Evolutionary conservation across 768 basidiomycete species (phyloP).

Genomic region (Polyporus arcularius): DNA sequence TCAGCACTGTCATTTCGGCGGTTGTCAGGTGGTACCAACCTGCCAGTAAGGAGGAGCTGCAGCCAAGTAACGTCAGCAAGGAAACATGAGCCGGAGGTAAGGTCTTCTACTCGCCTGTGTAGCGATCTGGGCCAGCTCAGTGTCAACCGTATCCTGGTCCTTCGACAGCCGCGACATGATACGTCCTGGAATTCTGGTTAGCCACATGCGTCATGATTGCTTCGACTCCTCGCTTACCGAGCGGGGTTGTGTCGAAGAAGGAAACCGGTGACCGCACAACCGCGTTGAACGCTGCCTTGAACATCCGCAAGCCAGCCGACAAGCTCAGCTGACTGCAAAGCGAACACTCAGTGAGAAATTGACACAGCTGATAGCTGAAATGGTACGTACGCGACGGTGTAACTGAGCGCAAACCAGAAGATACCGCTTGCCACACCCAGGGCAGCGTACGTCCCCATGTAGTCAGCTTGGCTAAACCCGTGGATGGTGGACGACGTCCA

Average conservation of each 20-base stretch:
- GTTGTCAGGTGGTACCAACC: slow-evolving; percentile 3
- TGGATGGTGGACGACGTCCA: slow-evolving; percentile 62
- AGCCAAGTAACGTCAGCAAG: neutral
- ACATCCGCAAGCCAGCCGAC: slow-evolving; percentile 44
- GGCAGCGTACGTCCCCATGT: slow-evolving; percentile 62
- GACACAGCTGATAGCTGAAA: too few species aligned
- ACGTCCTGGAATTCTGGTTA: slow-evolving; percentile 40
- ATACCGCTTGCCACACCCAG: slow-evolving; percentile 51
- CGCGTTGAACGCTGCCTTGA: slow-evolving; percentile 52
- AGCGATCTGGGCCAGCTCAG: slow-evolving; percentile 45
- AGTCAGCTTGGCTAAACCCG: slow-evolving; percentile 59
- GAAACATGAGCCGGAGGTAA: neutral
- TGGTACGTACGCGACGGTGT: slow-evolving; percentile 47
- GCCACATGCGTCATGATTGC: neutral
- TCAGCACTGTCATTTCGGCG: neutral
- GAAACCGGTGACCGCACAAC: slow-evolving; percentile 62
- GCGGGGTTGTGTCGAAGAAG: slow-evolving; percentile 75
- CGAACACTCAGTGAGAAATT: neutral
- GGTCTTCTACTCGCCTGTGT: slow-evolving; percentile 40
- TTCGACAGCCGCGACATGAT: slow-evolving; percentile 60
- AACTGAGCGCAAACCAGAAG: slow-evolving; percentile 50
- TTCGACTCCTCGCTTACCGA: slow-evolving; percentile 40
- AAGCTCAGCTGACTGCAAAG: slow-evolving; percentile 32
- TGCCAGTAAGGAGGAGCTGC: slow-evolving; percentile 27
- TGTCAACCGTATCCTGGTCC: slow-evolving; percentile 62